Percentiles rank a stretch among this genome's conserved stretches.
Evolutionary conservation across 441 rosid species (phyloP).

Genomic region (Corymbia citriodora): DNA sequence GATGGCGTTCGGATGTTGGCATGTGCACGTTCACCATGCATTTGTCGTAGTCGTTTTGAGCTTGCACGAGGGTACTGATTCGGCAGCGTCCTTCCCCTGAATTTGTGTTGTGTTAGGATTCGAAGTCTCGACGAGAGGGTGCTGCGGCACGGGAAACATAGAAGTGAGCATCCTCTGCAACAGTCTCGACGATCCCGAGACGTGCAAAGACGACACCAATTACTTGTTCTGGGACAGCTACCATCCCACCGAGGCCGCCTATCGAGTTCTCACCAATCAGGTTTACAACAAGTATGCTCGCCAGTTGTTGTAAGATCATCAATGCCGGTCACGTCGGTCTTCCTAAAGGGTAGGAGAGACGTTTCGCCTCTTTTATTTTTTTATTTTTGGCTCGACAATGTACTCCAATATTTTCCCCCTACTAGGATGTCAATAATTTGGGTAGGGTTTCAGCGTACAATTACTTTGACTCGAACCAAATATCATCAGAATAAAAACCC

Average conservation of each 20-base stretch:
- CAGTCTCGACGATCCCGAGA: slow-evolving; percentile 3
- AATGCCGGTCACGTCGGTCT: background rate
- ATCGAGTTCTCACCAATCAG: slow-evolving; percentile 7
- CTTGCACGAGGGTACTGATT: background rate
- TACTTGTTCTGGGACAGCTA: slow-evolving; percentile 68
- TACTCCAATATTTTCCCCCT: background rate
- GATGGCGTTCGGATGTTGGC: background rate
- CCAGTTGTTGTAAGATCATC: slow-evolving; percentile 3
- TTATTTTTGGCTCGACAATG: too few relatives aligned
- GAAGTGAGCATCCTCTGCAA: slow-evolving; percentile 35
- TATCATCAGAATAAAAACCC: accelerated
- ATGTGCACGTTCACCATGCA: too few relatives aligned
- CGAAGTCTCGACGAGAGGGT: slow-evolving; percentile 41
- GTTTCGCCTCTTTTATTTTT: background rate
- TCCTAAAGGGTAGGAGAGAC: background rate
- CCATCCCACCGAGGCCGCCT: slow-evolving; percentile 65
- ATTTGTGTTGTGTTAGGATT: slow-evolving; percentile 35
- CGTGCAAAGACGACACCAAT: slow-evolving; percentile 42
- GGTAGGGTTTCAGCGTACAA: too few relatives aligned
- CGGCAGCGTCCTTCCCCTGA: background rate
- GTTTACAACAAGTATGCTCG: background rate
- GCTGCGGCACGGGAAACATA: slow-evolving; percentile 48
- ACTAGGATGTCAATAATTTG: background rate
- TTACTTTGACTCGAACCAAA: background rate
- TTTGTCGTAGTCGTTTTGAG: background rate